Evolutionary conservation across 176 grass and related monocot genomes (phyloP).

Genomic region (Avena eriantha): DNA sequence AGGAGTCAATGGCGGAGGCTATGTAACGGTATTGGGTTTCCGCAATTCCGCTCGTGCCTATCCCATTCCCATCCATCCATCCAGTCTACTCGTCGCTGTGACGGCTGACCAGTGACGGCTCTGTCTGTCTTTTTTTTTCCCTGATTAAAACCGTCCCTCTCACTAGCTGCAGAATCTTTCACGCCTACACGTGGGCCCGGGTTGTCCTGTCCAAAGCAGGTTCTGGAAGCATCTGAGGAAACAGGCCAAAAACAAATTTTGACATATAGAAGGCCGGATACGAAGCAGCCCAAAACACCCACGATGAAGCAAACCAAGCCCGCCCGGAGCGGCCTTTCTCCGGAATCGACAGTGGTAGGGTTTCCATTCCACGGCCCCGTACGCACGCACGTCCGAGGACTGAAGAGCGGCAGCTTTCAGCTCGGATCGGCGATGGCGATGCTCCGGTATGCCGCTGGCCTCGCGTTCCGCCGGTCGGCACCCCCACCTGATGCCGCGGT

Average conservation of each 20-base stretch:
- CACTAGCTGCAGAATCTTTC: neutral
- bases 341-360: neutral
- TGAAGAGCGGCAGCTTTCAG: neutral
- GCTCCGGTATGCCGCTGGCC: neutral
- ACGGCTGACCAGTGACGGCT: neutral
- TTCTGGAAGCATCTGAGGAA: neutral
- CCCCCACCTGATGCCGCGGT: neutral
- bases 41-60: neutral
- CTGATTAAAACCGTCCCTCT: neutral
- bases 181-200: neutral
- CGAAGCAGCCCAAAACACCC: neutral
- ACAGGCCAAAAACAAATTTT: neutral
- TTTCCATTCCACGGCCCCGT: neutral
- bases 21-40: constrained; percentile 3
- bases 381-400: neutral
- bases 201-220: neutral
- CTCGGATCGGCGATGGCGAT: neutral
- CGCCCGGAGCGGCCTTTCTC: neutral
- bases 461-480: neutral
- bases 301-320: neutral
- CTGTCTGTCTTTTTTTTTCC: neutral
- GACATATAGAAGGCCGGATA: neutral
- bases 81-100: neutral
- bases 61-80: neutral
- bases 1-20: constrained; percentile 38